Evolutionary conservation across 108 stramenopile genomes (phyloP).

Genomic region (Stephanodiscus triporus): DNA sequence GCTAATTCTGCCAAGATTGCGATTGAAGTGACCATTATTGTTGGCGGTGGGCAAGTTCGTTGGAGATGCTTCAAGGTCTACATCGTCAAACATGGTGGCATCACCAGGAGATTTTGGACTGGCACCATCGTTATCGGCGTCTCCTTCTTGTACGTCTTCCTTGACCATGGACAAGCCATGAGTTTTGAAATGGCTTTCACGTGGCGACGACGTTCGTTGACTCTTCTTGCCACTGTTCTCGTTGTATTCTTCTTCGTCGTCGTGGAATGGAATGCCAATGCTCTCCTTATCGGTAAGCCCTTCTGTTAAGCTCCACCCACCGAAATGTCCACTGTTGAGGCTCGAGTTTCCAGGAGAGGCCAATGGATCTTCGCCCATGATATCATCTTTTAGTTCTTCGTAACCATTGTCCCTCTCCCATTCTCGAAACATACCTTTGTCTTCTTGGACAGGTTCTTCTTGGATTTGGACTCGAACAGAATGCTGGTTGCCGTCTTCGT

Average conservation of each 20-base stretch:
- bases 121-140: neutral
- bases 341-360: constrained; percentile 33
- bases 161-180: constrained; percentile 17
- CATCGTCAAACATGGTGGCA: constrained; percentile 23
- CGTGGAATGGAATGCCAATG: constrained; percentile 17
- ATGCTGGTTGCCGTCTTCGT: neutral
- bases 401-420: constrained; percentile 16
- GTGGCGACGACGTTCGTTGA: constrained; percentile 10
- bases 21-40: neutral
- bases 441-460: neutral
- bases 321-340: constrained; percentile 14
- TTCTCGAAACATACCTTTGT: constrained; percentile 17
- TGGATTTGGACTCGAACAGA: neutral
- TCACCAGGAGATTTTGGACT: neutral
- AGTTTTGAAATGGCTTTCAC: constrained; percentile 7
- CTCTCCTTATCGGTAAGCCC: constrained; percentile 22
- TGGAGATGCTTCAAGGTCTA: constrained; percentile 42
- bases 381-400: constrained; percentile 40
- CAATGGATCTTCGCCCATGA: constrained; percentile 61
- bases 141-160: constrained; percentile 16
- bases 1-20: neutral
- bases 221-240: neutral
- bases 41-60: neutral
- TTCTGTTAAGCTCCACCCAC: constrained; percentile 35
- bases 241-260: constrained; percentile 13